Percentiles rank a stretch among this genome's conserved stretches.
phyloP scores from a whole-genome alignment of 768 basidiomycete genomes.

The Boletus tylopilopsis region DNA sequence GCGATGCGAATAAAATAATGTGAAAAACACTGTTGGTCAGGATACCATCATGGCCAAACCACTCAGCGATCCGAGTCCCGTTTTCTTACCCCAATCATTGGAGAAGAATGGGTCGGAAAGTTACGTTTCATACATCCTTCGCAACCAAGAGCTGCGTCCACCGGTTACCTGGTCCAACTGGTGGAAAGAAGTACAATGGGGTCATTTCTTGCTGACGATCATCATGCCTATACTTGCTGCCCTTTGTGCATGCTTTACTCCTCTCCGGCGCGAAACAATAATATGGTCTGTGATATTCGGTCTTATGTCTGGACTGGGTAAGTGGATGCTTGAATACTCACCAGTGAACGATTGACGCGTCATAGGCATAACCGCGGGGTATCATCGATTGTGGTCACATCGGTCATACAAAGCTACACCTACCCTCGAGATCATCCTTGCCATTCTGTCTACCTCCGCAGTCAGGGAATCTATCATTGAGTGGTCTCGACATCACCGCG shows the following conservation, averaged over 20 bases:
- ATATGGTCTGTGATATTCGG: background rate
- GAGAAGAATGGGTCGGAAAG: constrained; percentile 62
- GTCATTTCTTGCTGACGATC: constrained; percentile 62
- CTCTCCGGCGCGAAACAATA: background rate
- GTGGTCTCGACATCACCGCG: constrained; percentile 1
- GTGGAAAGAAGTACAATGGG: constrained; percentile 62
- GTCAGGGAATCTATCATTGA: background rate
- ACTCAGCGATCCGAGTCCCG: too few relatives aligned
- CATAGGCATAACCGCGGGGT: constrained; percentile 3
- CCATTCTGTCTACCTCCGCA: background rate
- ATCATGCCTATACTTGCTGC: constrained; percentile 66
- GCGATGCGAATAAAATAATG: background rate
- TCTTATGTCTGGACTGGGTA: background rate
- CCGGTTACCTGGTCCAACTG: constrained; percentile 56
- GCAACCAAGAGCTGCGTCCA: constrained; percentile 56
- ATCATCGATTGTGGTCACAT: constrained; percentile 1
- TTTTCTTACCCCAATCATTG: background rate
- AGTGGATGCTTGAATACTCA: background rate
- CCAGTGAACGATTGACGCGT: background rate
- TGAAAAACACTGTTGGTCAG: background rate
- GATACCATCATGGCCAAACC: background rate
- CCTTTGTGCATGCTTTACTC: constrained; percentile 48
- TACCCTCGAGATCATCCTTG: background rate
- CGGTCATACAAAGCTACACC: background rate
- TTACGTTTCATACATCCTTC: constrained; percentile 65